These are phyloP conservation scores for Platanus orientalis DNA, from an alignment of 164 flowering plant genomes.

Conservation along the genomic window DNA sequence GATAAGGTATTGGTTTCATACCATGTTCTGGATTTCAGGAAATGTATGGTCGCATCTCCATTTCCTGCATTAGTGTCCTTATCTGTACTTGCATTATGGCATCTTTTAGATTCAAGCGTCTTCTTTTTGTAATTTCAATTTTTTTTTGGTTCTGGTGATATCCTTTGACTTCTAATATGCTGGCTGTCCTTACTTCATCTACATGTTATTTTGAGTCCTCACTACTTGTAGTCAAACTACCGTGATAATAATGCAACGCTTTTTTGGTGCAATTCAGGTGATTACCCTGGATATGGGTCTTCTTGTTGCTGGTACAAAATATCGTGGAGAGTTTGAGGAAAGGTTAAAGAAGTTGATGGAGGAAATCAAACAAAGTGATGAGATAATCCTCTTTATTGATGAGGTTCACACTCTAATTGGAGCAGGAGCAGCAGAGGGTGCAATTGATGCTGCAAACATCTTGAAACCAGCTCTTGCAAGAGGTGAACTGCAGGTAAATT, in stretches of 20 bases:
- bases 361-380: conserved; percentile 66
- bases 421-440: conserved; percentile 71
- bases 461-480: conserved; percentile 77
- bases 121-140: too few relatives aligned
- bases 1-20: too few relatives aligned
- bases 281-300: conserved; percentile 67
- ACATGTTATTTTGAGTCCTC: too few relatives aligned
- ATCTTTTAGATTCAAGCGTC: too few relatives aligned
- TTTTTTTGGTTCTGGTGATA: too few relatives aligned
- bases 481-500: conserved; percentile 64
- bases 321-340: conserved; percentile 72
- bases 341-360: conserved; percentile 59
- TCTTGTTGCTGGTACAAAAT: conserved; percentile 63
- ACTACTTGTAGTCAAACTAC: too few relatives aligned
- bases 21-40: too few relatives aligned
- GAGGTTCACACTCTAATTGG: conserved; percentile 74
- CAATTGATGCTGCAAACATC: conserved; percentile 74
- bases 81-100: too few relatives aligned
- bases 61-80: too few relatives aligned
- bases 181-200: too few relatives aligned
- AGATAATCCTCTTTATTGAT: conserved; percentile 64
- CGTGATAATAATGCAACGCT: background rate
- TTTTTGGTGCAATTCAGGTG: conserved; percentile 33
- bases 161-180: too few relatives aligned
- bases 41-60: too few relatives aligned